Evolutionary conservation across 345 rosid species (phyloP).

Genomic region (Mercurialis annua): DNA sequence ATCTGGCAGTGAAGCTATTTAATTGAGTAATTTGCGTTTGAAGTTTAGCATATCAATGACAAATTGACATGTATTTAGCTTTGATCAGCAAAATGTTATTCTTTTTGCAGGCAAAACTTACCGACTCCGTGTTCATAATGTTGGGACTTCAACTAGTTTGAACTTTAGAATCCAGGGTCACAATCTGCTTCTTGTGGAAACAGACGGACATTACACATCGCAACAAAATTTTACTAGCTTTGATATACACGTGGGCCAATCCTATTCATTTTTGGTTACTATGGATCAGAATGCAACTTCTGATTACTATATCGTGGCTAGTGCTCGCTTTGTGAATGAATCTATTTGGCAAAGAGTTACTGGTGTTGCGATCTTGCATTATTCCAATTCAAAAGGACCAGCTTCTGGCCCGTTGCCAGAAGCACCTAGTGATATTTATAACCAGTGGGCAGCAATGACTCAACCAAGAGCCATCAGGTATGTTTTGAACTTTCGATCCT

Average conservation of each 20-base stretch:
- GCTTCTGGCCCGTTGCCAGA: constrained; percentile 77
- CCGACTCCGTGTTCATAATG: constrained; percentile 78
- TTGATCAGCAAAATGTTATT: constrained; percentile 8
- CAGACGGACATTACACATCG: constrained; percentile 71
- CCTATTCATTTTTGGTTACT: constrained; percentile 81
- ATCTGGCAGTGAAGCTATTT: not conserved
- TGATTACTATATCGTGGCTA: constrained; percentile 90
- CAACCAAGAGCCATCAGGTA: constrained; percentile 88
- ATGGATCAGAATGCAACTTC: constrained; percentile 83
- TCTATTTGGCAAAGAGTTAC: constrained; percentile 86
- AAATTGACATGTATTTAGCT: not conserved
- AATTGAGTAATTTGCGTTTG: not conserved
- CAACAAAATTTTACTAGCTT: constrained; percentile 72
- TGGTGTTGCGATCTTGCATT: constrained; percentile 89
- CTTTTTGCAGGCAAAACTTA: constrained; percentile 76
- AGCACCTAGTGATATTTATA: constrained; percentile 61
- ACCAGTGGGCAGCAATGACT: constrained; percentile 73
- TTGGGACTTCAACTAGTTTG: constrained; percentile 86
- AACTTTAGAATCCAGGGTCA: constrained; percentile 95
- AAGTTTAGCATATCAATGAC: not conserved
- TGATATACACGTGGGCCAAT: constrained; percentile 91
- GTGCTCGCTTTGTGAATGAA: constrained; percentile 91
- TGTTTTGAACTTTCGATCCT: constrained; percentile 8
- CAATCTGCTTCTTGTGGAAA: constrained; percentile 75
- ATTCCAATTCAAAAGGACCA: constrained; percentile 83